Evolutionary conservation across 306 rosid genomes (phyloP).

Genomic region (Rubus idaeus): DNA sequence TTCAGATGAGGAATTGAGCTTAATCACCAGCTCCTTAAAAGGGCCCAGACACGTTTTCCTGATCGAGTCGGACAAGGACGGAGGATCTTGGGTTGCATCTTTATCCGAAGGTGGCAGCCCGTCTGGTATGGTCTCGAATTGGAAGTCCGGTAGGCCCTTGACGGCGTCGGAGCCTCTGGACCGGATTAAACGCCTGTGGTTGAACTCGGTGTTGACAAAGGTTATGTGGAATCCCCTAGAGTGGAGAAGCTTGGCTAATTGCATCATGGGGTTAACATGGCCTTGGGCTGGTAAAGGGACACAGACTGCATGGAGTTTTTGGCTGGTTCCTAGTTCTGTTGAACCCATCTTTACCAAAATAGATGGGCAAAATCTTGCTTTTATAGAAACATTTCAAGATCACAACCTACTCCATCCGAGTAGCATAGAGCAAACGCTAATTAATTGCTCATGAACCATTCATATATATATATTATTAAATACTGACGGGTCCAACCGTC

Average conservation of each 20-base stretch:
- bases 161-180: neutral
- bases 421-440: no score
- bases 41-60: conserved; percentile 24
- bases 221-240: conserved; percentile 22
- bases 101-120: conserved; percentile 25
- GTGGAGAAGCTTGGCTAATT: conserved; percentile 22
- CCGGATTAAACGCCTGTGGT: conserved; percentile 11
- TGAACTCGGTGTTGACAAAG: conserved; percentile 29
- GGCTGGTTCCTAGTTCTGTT: neutral
- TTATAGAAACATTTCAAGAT: neutral
- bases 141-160: conserved; percentile 21
- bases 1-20: conserved; percentile 8
- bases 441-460: no score
- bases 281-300: conserved; percentile 30
- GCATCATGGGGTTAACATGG: conserved; percentile 31
- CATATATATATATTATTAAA: no score
- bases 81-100: conserved; percentile 28
- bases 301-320: conserved; percentile 19
- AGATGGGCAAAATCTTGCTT: neutral
- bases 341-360: neutral
- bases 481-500: no score
- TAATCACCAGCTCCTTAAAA: conserved; percentile 26
- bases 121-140: conserved; percentile 28
- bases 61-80: conserved; percentile 3
- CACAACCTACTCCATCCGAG: neutral